These are phyloP conservation scores for Eremochloa ophiuroides DNA, from an alignment of 176 grass and related monocot species.

Conservation along the genomic window DNA sequence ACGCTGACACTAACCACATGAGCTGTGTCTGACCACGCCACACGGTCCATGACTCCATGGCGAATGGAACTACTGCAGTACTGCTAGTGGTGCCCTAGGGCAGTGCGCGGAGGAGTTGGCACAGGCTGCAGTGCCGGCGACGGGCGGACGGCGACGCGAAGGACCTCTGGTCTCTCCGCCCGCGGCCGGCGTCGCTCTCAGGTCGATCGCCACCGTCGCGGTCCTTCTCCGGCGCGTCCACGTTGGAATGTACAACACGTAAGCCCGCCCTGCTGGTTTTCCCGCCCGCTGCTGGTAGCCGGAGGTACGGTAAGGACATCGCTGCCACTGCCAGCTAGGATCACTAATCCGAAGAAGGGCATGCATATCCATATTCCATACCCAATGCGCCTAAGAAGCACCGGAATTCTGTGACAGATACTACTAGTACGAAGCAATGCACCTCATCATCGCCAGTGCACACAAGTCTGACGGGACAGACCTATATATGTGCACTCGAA, in stretches of 20 bases:
- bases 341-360: too few species aligned
- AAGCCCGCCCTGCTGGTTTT: background rate
- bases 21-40: too few species aligned
- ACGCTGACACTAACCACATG: too few species aligned
- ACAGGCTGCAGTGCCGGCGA: too few species aligned
- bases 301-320: background rate
- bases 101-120: too few species aligned
- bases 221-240: slow-evolving; percentile 1
- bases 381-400: too few species aligned
- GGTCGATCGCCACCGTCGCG: slow-evolving; percentile 3
- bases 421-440: background rate
- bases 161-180: background rate
- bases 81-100: too few species aligned
- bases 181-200: background rate
- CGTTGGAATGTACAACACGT: slow-evolving; percentile 8
- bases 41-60: too few species aligned
- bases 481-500: too few species aligned
- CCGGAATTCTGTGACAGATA: background rate
- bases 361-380: background rate
- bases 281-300: background rate
- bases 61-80: too few species aligned
- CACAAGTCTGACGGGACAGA: background rate
- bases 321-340: background rate
- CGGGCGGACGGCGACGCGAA: slow-evolving; percentile 2
- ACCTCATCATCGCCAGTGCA: background rate